A percentile compares a stretch with the other conserved stretches of the same genome.
These are phyloP conservation scores for Diospyros lotus DNA, from an alignment of 148 eudicot species.

Conservation along the genomic window DNA sequence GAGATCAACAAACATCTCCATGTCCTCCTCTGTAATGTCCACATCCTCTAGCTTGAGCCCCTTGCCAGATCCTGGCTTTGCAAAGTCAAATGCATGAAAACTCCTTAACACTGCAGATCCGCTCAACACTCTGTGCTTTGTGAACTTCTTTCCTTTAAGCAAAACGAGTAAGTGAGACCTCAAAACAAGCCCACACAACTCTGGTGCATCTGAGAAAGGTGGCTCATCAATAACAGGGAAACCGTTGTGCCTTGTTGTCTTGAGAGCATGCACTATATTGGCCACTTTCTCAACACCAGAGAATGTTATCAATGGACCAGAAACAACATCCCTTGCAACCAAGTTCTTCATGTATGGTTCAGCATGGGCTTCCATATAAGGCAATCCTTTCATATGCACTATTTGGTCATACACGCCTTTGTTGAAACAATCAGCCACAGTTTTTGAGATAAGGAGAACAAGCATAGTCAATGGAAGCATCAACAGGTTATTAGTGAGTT, in stretches of 20 bases:
- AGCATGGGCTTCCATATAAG: slow-evolving; percentile 68
- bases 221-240: slow-evolving; percentile 76
- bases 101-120: slow-evolving; percentile 28
- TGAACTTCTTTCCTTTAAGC: slow-evolving; percentile 56
- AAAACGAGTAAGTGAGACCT: slow-evolving; percentile 67
- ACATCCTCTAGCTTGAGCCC: slow-evolving; percentile 62
- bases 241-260: slow-evolving; percentile 51
- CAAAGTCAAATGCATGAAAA: slow-evolving; percentile 60
- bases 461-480: slow-evolving; percentile 78
- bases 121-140: slow-evolving; percentile 32
- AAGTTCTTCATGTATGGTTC: slow-evolving; percentile 72
- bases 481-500: slow-evolving; percentile 62
- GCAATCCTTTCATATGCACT: slow-evolving; percentile 71
- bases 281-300: slow-evolving; percentile 65
- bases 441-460: slow-evolving; percentile 69
- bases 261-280: slow-evolving; percentile 43
- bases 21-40: slow-evolving; percentile 44
- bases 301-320: slow-evolving; percentile 58
- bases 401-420: slow-evolving; percentile 79
- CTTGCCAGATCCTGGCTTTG: slow-evolving; percentile 71
- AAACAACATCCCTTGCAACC: slow-evolving; percentile 59
- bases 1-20: slow-evolving; percentile 79
- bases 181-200: slow-evolving; percentile 63
- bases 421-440: slow-evolving; percentile 75
- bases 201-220: slow-evolving; percentile 56